Evolutionary conservation across 495 filamentous ascomycete genomes (phyloP), one percentile per base, ranked within the genome.

Genomic region (Aspergillus steynii): DNA sequence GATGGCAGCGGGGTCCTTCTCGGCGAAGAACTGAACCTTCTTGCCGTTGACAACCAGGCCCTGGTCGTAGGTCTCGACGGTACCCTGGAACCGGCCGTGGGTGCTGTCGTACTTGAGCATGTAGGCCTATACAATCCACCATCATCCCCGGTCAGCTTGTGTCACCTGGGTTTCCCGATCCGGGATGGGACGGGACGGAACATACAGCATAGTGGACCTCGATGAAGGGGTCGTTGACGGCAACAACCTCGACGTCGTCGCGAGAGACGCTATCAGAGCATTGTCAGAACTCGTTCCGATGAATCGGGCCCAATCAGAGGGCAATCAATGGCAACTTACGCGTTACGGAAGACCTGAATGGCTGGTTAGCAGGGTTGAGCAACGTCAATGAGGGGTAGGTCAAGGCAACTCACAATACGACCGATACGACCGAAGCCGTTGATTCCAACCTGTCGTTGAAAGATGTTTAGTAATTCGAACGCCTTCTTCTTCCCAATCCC

Each of bases 401-500:
- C 26, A 46, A 8, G 42, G 50, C 26, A 50, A 81, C 81, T 78
- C 72, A 93, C 96, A 77, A 99, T 97, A 77, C 95, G 89, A 66
- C 95, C 95, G 79, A 99, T 99, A 80, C 95, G 94, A 83, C 95
- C 95, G 84, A 99, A 99, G 77, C 95, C 95, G 87, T 97, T 99
- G 86, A 96, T 97, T 71, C 93, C 93, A 70, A 96, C 91, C 87
- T 94, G 81, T 71, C 83, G 71, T 42, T 31, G 29, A 45, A 20
- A 20, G 31, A 3, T 27, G 37, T 25, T 66, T 62, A 63, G 64
- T 60, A 65, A 10, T 4, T 14, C 25, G 49, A 29, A 29, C n/a
- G 4, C 20, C 25, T 3, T 26, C 49, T 26, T 27, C n/a, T 8
- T 8, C 42, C 42, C 42, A 15, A 46, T 46, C 8, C 42, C 10